These are phyloP conservation scores for Aspergillus glaucus DNA, from an alignment of 2,329 filamentous ascomycete genomes.

Conservation along the genomic window DNA sequence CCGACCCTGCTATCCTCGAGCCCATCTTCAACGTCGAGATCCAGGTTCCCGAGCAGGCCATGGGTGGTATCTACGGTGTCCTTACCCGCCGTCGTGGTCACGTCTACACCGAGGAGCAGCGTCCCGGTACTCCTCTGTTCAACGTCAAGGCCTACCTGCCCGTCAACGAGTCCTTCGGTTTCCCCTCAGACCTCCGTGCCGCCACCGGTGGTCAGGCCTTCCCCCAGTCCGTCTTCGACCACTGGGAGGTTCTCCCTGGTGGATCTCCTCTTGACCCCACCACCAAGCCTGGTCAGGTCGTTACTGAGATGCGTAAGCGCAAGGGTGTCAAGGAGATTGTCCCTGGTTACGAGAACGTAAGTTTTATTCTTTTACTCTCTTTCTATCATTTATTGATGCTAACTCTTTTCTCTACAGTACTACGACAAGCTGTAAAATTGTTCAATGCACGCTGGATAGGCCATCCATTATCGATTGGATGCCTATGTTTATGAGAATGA, in stretches of 20 bases:
- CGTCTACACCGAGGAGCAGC: conserved; percentile 98
- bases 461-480: conserved; percentile 32
- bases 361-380: conserved; percentile 34
- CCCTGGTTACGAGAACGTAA: conserved; percentile 91
- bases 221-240: conserved; percentile 97
- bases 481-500: conserved; percentile 39
- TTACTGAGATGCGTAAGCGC: conserved; percentile 90
- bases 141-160: conserved; percentile 97
- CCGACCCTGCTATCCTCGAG: conserved; percentile 86
- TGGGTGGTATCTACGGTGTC: conserved; percentile 99
- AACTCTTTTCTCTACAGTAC: conserved; percentile 56
- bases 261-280: conserved; percentile 80
- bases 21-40: conserved; percentile 99
- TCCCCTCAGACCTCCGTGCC: conserved; percentile 93
- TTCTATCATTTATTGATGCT: conserved; percentile 6
- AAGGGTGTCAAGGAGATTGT: conserved; percentile 98
- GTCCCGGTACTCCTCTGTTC: conserved; percentile 97
- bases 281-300: conserved; percentile 75
- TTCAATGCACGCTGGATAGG: conserved; percentile 38
- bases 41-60: conserved; percentile 94
- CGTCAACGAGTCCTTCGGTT: conserved; percentile 97
- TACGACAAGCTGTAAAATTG: conserved; percentile 92
- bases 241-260: conserved; percentile 95
- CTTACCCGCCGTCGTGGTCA: conserved; percentile 96
- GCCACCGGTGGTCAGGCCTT: conserved; percentile 96